phyloP scores from a whole-genome alignment of 2,329 filamentous ascomycete genomes.

The Talaromyces albobiverticillius region DNA sequence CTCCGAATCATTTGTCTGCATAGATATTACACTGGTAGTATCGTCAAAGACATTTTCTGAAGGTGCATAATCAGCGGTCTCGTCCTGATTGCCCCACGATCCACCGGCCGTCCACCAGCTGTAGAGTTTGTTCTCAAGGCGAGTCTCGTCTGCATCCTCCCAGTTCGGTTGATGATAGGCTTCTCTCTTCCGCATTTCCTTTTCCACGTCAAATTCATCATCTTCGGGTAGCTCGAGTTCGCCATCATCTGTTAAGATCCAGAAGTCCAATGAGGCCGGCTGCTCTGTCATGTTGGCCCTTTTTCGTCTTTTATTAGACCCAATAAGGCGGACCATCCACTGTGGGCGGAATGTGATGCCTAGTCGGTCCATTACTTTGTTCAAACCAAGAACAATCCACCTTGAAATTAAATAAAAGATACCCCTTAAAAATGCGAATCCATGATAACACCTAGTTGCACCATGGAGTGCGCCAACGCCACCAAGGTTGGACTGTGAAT shows the following conservation, averaged over 20 bases:
- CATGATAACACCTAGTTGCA: conserved; percentile 71
- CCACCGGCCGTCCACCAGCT: conserved; percentile 79
- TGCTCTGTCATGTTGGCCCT: conserved; percentile 15
- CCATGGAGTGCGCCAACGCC: conserved; percentile 78
- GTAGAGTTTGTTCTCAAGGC: conserved; percentile 73
- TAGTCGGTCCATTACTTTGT: conserved; percentile 55
- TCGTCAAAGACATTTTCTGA: conserved; percentile 61
- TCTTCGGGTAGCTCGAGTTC: conserved; percentile 56
- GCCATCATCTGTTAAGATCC: conserved; percentile 53
- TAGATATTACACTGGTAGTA: conserved; percentile 76
- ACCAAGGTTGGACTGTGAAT: conserved; percentile 41
- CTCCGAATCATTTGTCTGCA: conserved; percentile 49
- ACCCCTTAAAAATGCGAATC: conserved; percentile 70
- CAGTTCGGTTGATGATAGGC: conserved; percentile 39
- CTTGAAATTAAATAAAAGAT: conserved; percentile 66
- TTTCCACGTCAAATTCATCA: conserved; percentile 74
- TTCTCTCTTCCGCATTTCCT: conserved; percentile 67
- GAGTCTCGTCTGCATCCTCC: conserved; percentile 56
- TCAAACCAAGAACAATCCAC: conserved; percentile 54
- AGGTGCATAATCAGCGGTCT: conserved; percentile 73
- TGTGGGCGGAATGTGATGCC: conserved; percentile 62
- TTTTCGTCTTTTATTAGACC: conserved; percentile 23
- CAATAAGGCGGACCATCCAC: conserved; percentile 54
- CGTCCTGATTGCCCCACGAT: conserved; percentile 79
- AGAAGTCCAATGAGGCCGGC: conserved; percentile 48